Conservation (phyloP, 129 eudicot genomes). For the Deinandra increscens region DNA sequence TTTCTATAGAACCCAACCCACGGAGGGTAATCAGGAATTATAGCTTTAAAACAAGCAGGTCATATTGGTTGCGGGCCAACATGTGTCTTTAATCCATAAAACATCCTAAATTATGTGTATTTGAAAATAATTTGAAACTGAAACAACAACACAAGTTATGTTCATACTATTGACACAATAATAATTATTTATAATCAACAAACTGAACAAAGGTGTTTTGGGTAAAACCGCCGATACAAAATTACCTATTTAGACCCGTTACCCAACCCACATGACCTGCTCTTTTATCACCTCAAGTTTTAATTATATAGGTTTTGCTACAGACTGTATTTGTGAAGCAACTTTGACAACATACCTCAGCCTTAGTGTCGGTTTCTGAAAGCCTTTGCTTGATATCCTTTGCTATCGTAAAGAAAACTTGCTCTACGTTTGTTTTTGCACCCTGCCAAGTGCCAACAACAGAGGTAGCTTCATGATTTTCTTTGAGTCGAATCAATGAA, state of each 20-base stretch:
- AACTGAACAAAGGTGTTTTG: not conserved
- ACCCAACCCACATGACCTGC: not conserved
- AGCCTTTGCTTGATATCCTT: conserved; percentile 89
- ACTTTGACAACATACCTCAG: conserved; percentile 50
- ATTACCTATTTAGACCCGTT: not conserved
- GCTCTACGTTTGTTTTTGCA: conserved; percentile 82
- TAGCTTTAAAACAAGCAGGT: not conserved
- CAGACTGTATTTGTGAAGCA: conserved; percentile 1
- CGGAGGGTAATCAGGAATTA: not conserved
- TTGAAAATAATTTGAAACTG: not conserved
- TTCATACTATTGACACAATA: not conserved
- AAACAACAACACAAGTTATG: not conserved
- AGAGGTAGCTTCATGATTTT: conserved; percentile 19
- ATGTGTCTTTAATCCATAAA: not conserved
- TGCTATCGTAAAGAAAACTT: conserved; percentile 81
- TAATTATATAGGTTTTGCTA: not conserved
- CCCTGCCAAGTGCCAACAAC: conserved; percentile 61
- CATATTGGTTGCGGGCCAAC: not conserved
- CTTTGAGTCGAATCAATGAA: not conserved
- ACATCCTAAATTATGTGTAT: not conserved
- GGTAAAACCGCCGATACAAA: not conserved
- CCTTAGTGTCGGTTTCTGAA: conserved; percentile 71
- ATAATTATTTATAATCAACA: not conserved
- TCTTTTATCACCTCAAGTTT: conserved; percentile 4
- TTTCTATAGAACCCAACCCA: too few relatives aligned